Percentiles rank a stretch among this genome's conserved stretches.
These are phyloP conservation scores for Scedosporium minutisporum DNA, from an alignment of 2,329 filamentous ascomycete genomes.

Conservation along the genomic window DNA sequence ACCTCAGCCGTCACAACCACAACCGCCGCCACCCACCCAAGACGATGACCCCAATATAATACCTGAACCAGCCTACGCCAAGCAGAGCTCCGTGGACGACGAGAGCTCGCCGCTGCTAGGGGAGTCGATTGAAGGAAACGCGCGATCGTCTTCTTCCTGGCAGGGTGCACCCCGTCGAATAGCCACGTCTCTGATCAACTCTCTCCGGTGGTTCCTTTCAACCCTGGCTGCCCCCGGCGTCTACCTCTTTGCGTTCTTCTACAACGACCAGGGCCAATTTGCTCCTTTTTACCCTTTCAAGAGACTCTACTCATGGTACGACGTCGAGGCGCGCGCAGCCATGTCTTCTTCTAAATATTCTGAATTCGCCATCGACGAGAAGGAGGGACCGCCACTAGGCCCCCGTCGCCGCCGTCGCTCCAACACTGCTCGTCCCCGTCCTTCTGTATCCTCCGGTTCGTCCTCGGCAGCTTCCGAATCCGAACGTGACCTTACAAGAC, in stretches of 20 bases:
- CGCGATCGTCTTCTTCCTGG: slow-evolving; percentile 29
- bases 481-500: slow-evolving; percentile 45
- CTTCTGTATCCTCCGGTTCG: slow-evolving; percentile 33
- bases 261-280: slow-evolving; percentile 70
- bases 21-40: slow-evolving; percentile 10
- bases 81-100: slow-evolving; percentile 38
- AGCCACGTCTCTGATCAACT: slow-evolving; percentile 61
- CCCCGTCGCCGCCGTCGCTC: slow-evolving; percentile 7
- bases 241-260: slow-evolving; percentile 75
- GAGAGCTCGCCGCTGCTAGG: slow-evolving; percentile 59
- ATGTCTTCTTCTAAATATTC: slow-evolving; percentile 8
- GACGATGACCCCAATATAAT: slow-evolving; percentile 25
- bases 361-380: slow-evolving; percentile 12
- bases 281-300: slow-evolving; percentile 66
- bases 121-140: slow-evolving; percentile 21
- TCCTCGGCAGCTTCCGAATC: slow-evolving; percentile 61
- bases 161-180: slow-evolving; percentile 57
- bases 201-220: slow-evolving; percentile 68
- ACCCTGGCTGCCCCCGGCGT: slow-evolving; percentile 71
- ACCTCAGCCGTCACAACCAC: no score
- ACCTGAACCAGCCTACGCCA: slow-evolving; percentile 26
- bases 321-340: slow-evolving; percentile 33
- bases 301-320: slow-evolving; percentile 46
- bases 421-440: slow-evolving; percentile 7
- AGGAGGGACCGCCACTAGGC: slow-evolving; percentile 16